Percentiles rank a stretch among this genome's conserved stretches.
Conservation (phyloP, 257 asterid species). For the Anisodus tanguticus region DNA sequence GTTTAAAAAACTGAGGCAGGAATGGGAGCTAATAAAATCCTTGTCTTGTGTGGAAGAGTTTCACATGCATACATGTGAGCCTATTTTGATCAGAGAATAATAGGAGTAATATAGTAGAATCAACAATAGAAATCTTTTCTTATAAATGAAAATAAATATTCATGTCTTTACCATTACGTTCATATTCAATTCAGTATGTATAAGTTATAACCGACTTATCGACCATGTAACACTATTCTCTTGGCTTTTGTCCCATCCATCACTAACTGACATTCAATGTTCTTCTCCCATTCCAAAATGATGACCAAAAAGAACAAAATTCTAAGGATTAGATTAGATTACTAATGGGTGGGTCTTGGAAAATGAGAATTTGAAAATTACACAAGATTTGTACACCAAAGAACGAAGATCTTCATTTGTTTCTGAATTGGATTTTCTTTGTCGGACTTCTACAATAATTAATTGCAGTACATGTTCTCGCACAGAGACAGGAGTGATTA, state of each 20-base stretch:
- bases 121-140: background rate
- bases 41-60: conserved; percentile 27
- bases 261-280: conserved; percentile 8
- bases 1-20: background rate
- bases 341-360: background rate
- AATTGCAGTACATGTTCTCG: background rate
- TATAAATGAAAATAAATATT: background rate
- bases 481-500: background rate
- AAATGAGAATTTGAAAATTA: background rate
- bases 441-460: conserved; percentile 4
- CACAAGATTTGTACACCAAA: background rate
- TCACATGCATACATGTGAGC: conserved; percentile 47
- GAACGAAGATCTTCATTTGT: background rate
- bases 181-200: conserved; percentile 24
- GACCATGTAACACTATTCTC: conserved; percentile 34
- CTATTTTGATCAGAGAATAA: background rate
- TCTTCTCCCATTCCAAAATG: background rate
- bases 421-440: conserved; percentile 25
- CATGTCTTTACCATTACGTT: conserved; percentile 4
- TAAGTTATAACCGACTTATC: conserved; percentile 42
- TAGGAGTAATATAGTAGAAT: too few relatives aligned
- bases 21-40: conserved; percentile 4
- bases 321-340: background rate
- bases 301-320: background rate
- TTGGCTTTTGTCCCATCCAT: conserved; percentile 3